These are phyloP conservation scores for Russula brevipes DNA, from an alignment of 768 basidiomycete genomes.

Conservation along the genomic window DNA sequence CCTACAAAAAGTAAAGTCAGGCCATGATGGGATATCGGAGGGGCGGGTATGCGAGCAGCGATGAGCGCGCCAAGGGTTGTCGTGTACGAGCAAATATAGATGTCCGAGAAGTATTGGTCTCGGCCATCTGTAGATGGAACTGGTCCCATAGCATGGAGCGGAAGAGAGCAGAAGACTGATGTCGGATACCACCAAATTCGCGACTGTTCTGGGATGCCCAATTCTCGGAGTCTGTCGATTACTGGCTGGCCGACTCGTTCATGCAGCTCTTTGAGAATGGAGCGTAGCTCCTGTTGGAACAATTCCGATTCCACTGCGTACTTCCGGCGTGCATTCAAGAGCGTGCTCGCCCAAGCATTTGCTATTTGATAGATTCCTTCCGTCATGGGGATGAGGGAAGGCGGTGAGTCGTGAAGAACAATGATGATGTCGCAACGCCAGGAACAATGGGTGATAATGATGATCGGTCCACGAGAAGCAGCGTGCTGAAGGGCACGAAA, in stretches of 20 bases:
- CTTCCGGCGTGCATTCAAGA: background rate
- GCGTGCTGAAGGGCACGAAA: background rate
- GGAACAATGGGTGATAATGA: background rate
- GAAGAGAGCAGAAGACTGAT: constrained; percentile 2
- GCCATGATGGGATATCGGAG: background rate
- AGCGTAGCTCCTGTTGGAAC: background rate
- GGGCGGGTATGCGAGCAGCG: background rate
- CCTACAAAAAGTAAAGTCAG: constrained; percentile 5
- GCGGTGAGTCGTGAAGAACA: background rate
- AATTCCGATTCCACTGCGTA: background rate
- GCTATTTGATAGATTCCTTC: background rate
- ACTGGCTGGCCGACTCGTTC: constrained; percentile 9
- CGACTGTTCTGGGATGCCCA: background rate
- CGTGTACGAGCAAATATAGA: constrained; percentile 19
- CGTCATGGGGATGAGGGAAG: background rate
- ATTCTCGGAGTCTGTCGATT: background rate
- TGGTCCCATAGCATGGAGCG: constrained; percentile 20
- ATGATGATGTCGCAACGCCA: constrained; percentile 8
- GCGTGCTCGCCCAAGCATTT: background rate
- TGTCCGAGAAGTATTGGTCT: constrained; percentile 3
- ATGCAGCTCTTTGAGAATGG: constrained; percentile 2
- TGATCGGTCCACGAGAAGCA: constrained; percentile 1
- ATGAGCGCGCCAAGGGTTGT: constrained; percentile 10
- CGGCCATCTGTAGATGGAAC: background rate
- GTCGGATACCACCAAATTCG: constrained; percentile 15